Evolutionary conservation across 495 filamentous ascomycete genomes (phyloP).

Genomic region (Astrothelium macrocarpum): DNA sequence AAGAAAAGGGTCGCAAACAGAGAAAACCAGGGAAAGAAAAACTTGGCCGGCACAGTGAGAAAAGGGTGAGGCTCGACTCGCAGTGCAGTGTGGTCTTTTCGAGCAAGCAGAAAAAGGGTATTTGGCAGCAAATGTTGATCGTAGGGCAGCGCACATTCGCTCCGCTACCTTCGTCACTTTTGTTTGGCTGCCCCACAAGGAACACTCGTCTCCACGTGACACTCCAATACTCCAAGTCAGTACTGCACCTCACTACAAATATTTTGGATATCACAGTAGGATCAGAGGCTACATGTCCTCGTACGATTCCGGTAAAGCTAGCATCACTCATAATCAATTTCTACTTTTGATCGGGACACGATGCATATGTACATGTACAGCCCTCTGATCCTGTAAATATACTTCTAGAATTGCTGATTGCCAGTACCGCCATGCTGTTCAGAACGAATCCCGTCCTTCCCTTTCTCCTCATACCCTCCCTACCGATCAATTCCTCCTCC

Average conservation of each 20-base stretch:
- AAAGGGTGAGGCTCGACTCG: neutral
- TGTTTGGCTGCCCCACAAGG: neutral
- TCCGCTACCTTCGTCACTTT: neutral
- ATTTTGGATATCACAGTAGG: neutral
- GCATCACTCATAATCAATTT: too few relatives aligned
- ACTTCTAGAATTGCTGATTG: neutral
- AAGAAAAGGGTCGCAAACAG: neutral
- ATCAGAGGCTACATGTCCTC: too few relatives aligned
- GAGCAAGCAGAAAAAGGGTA: neutral
- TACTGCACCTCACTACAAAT: neutral
- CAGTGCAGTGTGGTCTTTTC: neutral
- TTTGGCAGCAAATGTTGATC: constrained; percentile 1
- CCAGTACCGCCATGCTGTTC: neutral
- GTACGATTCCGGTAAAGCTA: too few relatives aligned
- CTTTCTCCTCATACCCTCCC: neutral
- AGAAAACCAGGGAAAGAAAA: neutral
- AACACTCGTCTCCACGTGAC: neutral
- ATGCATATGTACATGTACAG: too few relatives aligned
- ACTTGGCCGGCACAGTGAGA: neutral
- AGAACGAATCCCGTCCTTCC: neutral
- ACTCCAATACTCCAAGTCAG: neutral
- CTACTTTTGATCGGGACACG: too few relatives aligned
- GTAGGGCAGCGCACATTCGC: neutral
- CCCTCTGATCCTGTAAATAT: neutral
- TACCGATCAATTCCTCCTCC: constrained; percentile 40